Conservation (phyloP, 2,329 filamentous ascomycete genomes). For the Hymenoscyphus occultus region DNA sequence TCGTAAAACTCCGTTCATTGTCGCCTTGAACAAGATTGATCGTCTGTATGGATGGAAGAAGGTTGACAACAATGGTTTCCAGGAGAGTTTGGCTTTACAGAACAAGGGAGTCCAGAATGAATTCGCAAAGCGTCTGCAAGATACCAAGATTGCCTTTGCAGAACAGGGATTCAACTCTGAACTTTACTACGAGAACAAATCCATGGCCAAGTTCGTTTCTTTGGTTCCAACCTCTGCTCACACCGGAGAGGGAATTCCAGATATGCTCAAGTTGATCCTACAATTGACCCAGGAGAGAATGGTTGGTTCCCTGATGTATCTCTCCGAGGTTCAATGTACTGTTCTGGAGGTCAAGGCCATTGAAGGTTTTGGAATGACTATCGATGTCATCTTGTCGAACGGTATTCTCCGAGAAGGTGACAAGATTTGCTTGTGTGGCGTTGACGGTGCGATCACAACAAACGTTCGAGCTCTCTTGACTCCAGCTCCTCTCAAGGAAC, state of each 20-base stretch:
- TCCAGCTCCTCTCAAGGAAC: slow-evolving; percentile 85
- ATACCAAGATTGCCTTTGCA: slow-evolving; percentile 89
- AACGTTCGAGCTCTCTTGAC: slow-evolving; percentile 94
- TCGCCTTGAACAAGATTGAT: slow-evolving; percentile 99
- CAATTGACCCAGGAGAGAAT: slow-evolving; percentile 95
- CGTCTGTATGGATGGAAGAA: slow-evolving; percentile 99
- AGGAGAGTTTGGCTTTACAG: slow-evolving; percentile 84
- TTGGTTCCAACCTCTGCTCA: slow-evolving; percentile 95
- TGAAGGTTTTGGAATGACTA: slow-evolving; percentile 97
- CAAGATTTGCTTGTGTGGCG: slow-evolving; percentile 89
- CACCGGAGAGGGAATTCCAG: slow-evolving; percentile 98
- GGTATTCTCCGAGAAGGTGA: slow-evolving; percentile 93
- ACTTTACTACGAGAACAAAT: slow-evolving; percentile 97
- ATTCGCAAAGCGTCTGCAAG: slow-evolving; percentile 83
- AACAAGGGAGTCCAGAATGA: slow-evolving; percentile 92
- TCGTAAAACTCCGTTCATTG: slow-evolving; percentile 95
- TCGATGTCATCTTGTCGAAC: slow-evolving; percentile 95
- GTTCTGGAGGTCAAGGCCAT: slow-evolving; percentile 99
- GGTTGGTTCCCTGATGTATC: slow-evolving; percentile 96
- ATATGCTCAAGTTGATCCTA: slow-evolving; percentile 95
- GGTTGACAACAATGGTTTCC: slow-evolving; percentile 97
- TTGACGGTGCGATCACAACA: slow-evolving; percentile 92
- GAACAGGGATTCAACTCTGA: slow-evolving; percentile 98
- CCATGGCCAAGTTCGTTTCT: slow-evolving; percentile 91
- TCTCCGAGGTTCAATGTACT: slow-evolving; percentile 95